Evolutionary conservation across 2,329 filamentous ascomycete species (phyloP).

Genomic region (Beauveria bassiana): DNA sequence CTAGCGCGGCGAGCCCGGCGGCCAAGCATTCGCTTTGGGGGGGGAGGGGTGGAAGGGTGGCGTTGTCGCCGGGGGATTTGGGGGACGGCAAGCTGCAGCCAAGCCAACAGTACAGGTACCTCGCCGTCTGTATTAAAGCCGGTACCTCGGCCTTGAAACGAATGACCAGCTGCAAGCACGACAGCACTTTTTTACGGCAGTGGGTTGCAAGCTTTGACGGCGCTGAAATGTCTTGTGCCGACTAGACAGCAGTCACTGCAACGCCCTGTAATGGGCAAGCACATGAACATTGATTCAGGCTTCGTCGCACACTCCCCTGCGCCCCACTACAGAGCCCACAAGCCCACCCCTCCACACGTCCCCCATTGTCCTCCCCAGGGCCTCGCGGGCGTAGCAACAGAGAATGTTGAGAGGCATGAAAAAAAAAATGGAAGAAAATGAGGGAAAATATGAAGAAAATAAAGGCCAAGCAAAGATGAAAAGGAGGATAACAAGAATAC

Average conservation of each 20-base stretch:
- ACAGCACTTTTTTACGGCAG: no score
- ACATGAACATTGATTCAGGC: not conserved
- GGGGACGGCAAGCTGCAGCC: no score
- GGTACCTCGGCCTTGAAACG: not conserved
- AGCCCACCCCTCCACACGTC: no score
- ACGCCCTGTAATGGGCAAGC: not conserved
- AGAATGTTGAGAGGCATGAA: not conserved
- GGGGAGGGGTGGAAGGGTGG: not conserved
- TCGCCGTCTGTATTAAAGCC: not conserved
- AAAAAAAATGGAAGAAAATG: not conserved
- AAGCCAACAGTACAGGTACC: not conserved
- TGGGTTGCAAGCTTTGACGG: not conserved
- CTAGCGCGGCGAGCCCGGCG: constrained; percentile 6
- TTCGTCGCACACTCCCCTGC: no score
- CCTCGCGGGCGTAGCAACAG: not conserved
- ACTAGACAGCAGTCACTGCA: no score
- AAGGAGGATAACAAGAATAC: not conserved
- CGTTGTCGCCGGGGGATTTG: no score
- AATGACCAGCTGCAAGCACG: no score
- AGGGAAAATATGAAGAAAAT: not conserved
- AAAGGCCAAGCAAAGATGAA: not conserved
- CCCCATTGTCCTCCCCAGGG: no score
- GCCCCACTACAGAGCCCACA: no score
- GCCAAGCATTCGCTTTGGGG: not conserved
- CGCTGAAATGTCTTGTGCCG: no score